Evolutionary conservation across 331 rosid species (phyloP).

Genomic region (Acacia pycnantha): DNA sequence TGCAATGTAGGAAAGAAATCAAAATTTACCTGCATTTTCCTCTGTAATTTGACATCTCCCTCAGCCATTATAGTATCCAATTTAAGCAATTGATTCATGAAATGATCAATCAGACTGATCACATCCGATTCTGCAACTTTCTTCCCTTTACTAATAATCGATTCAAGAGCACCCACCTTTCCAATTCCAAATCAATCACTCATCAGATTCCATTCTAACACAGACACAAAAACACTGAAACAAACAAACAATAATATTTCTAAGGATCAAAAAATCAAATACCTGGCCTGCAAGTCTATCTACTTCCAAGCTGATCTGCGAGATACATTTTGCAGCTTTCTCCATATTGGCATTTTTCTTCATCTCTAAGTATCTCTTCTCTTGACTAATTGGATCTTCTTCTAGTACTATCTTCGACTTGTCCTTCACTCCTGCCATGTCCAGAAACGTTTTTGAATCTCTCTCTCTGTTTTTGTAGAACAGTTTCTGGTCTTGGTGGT

Average conservation of each 20-base stretch:
- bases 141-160: constrained; percentile 71
- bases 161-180: constrained; percentile 85
- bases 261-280: background rate
- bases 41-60: constrained; percentile 92
- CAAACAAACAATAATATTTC: no score
- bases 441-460: constrained; percentile 86
- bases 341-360: background rate
- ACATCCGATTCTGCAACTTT: constrained; percentile 78
- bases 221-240: no score
- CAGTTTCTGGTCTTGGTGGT: constrained; percentile 91
- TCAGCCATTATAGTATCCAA: constrained; percentile 79
- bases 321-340: background rate
- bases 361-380: constrained; percentile 74
- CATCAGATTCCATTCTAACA: constrained; percentile 17
- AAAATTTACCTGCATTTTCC: constrained; percentile 86
- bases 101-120: constrained; percentile 65
- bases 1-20: background rate
- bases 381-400: constrained; percentile 66
- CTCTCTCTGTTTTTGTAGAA: constrained; percentile 85
- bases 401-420: constrained; percentile 70
- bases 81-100: constrained; percentile 90
- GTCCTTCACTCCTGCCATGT: constrained; percentile 79
- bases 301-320: constrained; percentile 46
- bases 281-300: constrained; percentile 90
- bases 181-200: constrained; percentile 27